A percentile compares a stretch with the other conserved stretches of the same genome.
phyloP scores from a whole-genome alignment of 225 moss, liverwort and hornwort genomes.

The Marchantia paleacea region DNA sequence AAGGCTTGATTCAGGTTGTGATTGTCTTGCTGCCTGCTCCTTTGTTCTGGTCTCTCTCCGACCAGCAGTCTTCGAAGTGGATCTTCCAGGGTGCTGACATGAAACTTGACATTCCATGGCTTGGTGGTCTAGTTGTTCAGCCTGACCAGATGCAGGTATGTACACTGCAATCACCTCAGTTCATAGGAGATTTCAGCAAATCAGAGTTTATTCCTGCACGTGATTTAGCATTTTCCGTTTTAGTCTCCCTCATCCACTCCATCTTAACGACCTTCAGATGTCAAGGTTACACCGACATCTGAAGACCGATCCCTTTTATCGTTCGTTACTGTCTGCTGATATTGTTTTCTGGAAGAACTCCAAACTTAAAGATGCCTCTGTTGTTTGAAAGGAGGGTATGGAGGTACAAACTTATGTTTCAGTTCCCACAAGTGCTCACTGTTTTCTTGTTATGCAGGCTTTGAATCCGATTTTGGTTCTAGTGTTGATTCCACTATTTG shows the following conservation, averaged over 20 bases:
- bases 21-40: slow-evolving; percentile 75
- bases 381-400: neutral
- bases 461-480: slow-evolving; percentile 77
- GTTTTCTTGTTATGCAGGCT: slow-evolving; percentile 52
- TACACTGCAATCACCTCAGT: neutral
- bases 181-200: neutral
- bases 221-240: neutral
- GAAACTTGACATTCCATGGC: slow-evolving; percentile 64
- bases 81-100: slow-evolving; percentile 75
- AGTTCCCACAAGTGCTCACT: neutral
- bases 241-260: neutral
- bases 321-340: neutral
- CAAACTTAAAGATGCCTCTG: neutral
- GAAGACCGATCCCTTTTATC: too few species aligned
- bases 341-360: neutral
- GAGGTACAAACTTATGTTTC: neutral
- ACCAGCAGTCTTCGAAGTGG: slow-evolving; percentile 97
- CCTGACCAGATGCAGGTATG: slow-evolving; percentile 97
- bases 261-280: neutral
- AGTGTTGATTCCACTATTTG: slow-evolving; percentile 83
- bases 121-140: slow-evolving; percentile 66
- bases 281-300: neutral
- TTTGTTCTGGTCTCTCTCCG: slow-evolving; percentile 83
- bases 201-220: neutral
- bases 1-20: slow-evolving; percentile 69